Conservation (phyloP, 805 yeast species). For the Candida khao-thaluensis region DNA sequence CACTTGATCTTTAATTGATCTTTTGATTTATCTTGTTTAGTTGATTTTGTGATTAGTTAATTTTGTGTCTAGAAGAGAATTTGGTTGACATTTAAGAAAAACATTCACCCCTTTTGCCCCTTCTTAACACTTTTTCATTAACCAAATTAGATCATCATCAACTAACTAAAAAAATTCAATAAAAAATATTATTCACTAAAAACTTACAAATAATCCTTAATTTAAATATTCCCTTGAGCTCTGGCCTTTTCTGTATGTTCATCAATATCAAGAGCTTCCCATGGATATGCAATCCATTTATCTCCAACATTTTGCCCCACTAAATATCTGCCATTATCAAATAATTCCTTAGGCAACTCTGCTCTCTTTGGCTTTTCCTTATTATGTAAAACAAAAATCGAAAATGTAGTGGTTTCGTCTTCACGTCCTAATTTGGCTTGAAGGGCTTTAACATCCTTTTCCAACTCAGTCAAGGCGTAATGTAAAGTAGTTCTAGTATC, state of each 20-base stretch:
- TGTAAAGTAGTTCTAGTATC: conserved; percentile 89
- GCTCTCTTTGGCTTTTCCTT: conserved; percentile 81
- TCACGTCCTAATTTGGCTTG: conserved; percentile 59
- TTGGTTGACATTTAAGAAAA: too few species aligned
- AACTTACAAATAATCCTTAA: too few species aligned
- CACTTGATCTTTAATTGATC: too few species aligned
- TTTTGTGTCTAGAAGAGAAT: too few species aligned
- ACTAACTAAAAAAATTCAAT: too few species aligned
- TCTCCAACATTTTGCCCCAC: conserved; percentile 77
- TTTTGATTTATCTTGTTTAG: too few species aligned
- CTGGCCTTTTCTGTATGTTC: conserved; percentile 65
- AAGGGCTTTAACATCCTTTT: conserved; percentile 59
- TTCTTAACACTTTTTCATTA: too few species aligned
- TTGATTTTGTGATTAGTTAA: too few species aligned
- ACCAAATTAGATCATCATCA: too few species aligned
- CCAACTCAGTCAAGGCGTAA: conserved; percentile 75
- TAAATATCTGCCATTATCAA: conserved; percentile 63
- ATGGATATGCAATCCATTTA: conserved; percentile 85
- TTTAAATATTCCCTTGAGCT: conserved; percentile 56
- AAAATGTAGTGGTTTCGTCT: conserved; percentile 62
- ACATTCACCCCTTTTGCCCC: too few species aligned
- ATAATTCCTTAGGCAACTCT: conserved; percentile 59
- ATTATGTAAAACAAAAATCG: conserved; percentile 80
- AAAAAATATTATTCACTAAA: too few species aligned
- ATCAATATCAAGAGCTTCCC: conserved; percentile 85